Conservation (phyloP, 495 filamentous ascomycete genomes). For the Aspergillus incahuasiensis region DNA sequence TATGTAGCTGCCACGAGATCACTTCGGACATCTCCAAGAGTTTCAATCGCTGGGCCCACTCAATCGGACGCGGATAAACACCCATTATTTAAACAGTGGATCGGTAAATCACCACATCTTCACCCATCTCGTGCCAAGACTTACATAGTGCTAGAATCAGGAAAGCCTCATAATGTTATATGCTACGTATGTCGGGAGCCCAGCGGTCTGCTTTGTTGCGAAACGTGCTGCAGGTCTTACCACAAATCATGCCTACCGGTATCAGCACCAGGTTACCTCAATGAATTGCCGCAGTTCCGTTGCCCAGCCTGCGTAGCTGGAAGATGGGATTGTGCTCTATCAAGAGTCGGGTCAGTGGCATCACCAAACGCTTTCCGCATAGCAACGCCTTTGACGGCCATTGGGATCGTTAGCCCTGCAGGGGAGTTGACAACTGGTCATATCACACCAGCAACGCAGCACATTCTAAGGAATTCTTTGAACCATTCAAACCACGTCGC, state of each 20-base stretch:
- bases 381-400: constrained; percentile 9
- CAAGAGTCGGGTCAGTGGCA: constrained; percentile 10
- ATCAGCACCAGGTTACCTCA: background rate
- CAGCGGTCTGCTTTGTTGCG: constrained; percentile 25
- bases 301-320: constrained; percentile 25
- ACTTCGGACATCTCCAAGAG: background rate
- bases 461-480: background rate
- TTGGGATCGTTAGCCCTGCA: constrained; percentile 2
- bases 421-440: background rate
- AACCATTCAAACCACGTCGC: background rate
- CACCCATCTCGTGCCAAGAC: no score
- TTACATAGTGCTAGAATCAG: constrained; percentile 26
- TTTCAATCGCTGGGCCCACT: background rate
- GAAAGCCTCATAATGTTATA: constrained; percentile 30
- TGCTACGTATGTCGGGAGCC: constrained; percentile 30
- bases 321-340: constrained; percentile 24
- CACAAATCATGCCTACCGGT: constrained; percentile 26
- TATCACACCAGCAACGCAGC: background rate
- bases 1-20: no score
- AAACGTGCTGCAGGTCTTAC: constrained; percentile 34
- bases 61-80: constrained; percentile 18
- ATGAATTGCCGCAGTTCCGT: constrained; percentile 11
- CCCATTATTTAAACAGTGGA: constrained; percentile 31
- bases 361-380: constrained; percentile 13
- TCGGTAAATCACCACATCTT: constrained; percentile 12